Conservation (phyloP, 2,329 filamentous ascomycete species). For the Fusarium sp. region DNA sequence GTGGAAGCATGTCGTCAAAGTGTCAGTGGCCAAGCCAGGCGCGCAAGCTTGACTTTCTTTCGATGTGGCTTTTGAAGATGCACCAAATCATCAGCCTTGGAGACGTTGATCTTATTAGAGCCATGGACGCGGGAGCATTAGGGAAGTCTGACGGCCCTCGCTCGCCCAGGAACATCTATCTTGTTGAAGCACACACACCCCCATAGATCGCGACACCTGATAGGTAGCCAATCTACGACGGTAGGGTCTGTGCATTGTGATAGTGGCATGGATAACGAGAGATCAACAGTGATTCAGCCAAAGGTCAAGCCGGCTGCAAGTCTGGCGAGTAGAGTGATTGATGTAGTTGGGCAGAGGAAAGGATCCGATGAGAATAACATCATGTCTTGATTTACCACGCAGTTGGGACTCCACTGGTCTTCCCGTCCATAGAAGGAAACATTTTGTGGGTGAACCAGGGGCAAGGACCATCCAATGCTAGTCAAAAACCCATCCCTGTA, state of each 20-base stretch:
- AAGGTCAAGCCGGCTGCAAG: too few relatives aligned
- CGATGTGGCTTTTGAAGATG: constrained; percentile 7
- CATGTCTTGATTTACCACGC: background rate
- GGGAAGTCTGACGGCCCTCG: constrained; percentile 7
- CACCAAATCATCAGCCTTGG: constrained; percentile 25
- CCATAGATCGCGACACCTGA: background rate
- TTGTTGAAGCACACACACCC: background rate
- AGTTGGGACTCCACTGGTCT: constrained; percentile 5
- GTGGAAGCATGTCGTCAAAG: constrained; percentile 9
- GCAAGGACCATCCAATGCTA: constrained; percentile 13
- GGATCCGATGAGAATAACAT: too few relatives aligned
- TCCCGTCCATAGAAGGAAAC: constrained; percentile 26
- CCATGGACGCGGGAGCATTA: constrained; percentile 8
- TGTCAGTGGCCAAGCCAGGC: constrained; percentile 29
- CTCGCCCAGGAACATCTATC: background rate
- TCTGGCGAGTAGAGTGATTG: too few relatives aligned
- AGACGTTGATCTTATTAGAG: constrained; percentile 22
- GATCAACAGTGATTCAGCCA: background rate
- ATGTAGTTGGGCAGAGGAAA: background rate
- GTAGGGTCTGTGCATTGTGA: constrained; percentile 12
- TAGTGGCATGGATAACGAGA: background rate
- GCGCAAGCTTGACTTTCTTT: constrained; percentile 20
- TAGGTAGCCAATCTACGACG: background rate
- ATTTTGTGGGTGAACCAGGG: constrained; percentile 33
- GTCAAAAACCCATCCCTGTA: constrained; percentile 15